These are phyloP conservation scores for Trichoderma atrobrunneum DNA, from an alignment of 2,329 filamentous ascomycete species.

Conservation along the genomic window DNA sequence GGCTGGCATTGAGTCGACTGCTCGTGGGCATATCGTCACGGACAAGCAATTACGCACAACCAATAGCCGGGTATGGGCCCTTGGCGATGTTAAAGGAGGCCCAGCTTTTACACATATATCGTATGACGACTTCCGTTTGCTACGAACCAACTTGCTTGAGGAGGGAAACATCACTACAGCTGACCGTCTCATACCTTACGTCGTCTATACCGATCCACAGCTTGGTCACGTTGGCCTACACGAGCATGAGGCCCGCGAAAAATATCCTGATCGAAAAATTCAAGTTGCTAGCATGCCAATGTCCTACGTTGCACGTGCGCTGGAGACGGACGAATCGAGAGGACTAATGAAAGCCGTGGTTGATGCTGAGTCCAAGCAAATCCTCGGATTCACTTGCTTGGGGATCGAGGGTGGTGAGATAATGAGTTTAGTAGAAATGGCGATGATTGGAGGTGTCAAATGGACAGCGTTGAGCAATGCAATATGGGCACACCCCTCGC, in stretches of 20 bases:
- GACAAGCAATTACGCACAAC: slow-evolving; percentile 45
- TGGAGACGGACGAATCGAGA: slow-evolving; percentile 51
- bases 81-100: slow-evolving; percentile 52
- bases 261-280: slow-evolving; percentile 30
- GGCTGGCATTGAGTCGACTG: slow-evolving; percentile 41
- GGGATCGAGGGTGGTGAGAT: slow-evolving; percentile 52
- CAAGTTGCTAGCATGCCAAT: slow-evolving; percentile 51
- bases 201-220: slow-evolving; percentile 53
- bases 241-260: slow-evolving; percentile 33
- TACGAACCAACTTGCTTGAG: slow-evolving; percentile 39
- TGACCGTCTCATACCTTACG: slow-evolving; percentile 38
- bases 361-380: slow-evolving; percentile 46
- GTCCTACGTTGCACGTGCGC: slow-evolving; percentile 47
- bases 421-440: slow-evolving; percentile 52
- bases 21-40: slow-evolving; percentile 43
- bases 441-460: slow-evolving; percentile 45
- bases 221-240: slow-evolving; percentile 51
- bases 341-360: slow-evolving; percentile 53
- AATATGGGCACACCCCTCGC: slow-evolving; percentile 49
- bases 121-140: slow-evolving; percentile 54
- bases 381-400: slow-evolving; percentile 51
- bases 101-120: slow-evolving; percentile 56
- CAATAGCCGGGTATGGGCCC: slow-evolving; percentile 42
- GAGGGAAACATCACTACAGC: slow-evolving; percentile 25
- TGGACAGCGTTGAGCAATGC: slow-evolving; percentile 41